Base-by-base conservation (phyloP, 495 filamentous ascomycete species). In the Clohesyomyces aquaticus region DNA sequence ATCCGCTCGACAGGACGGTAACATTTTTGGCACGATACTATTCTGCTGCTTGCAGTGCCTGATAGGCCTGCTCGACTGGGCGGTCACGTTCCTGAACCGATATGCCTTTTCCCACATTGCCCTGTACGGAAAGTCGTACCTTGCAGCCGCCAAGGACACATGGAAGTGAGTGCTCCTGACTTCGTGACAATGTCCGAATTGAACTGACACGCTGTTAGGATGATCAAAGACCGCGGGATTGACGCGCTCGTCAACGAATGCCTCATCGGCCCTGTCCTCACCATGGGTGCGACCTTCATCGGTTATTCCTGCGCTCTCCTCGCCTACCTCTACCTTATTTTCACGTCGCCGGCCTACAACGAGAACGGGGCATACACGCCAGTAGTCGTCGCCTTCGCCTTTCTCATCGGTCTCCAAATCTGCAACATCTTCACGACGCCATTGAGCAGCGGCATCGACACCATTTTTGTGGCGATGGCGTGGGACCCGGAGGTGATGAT, bases 41-140 rank as follows among this genome's bases (percentile, higher is more conserved):
- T 87, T 88, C 67, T 93, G 91, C 75, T 61, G 89, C 52, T 75
- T 95, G 1, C 82, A 84, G 1, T 95, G 89, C 73, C 68, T 96
- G 59, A 89, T 96, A 57, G 79, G 83, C 11, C 67, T 96, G 54
- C 79, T 96, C 0, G 86, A 96, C 64, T 96, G 93, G 91, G 86
- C 88, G 0, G 86, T 93, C 3, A 82, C 90, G 58, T 91, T 87
- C 73, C 75, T 91, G 70, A 89, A 89, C 68, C 85, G 90, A 68
- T 97, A 96, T 67, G 92, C 91, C 0, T 96, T 96, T 75, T 90
- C 86, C 19, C 88, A 96, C 74, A 96, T 98, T 70, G 91, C 93
- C 0, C 79, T 96, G 1, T 96, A 96, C 71, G 93, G 93, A 23
- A 93, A 94, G 69, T 75, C 88, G 0, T 97, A 96, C 71, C 82